Evolutionary conservation across 495 filamentous ascomycete species (phyloP).

Genomic region (Daldinia decipiens): DNA sequence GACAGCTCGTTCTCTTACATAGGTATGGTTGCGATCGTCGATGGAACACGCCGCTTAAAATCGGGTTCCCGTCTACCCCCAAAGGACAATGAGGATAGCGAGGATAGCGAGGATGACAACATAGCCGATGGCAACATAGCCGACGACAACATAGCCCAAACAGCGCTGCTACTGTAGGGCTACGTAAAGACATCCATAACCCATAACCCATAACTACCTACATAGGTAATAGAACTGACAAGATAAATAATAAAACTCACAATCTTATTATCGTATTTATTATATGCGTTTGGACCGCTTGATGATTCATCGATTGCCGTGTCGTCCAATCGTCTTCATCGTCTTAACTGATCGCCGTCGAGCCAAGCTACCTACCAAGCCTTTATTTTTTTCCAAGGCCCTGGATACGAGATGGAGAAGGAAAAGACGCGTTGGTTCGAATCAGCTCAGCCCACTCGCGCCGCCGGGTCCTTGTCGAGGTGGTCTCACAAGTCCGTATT

Average conservation of each 20-base stretch:
- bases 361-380: background rate
- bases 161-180: background rate
- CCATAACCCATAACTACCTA: too few relatives aligned
- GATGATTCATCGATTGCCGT: slow-evolving; percentile 9
- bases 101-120: slow-evolving; percentile 6
- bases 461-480: background rate
- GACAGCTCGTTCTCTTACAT: background rate
- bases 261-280: background rate
- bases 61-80: background rate
- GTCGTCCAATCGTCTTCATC: slow-evolving; percentile 13
- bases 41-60: slow-evolving; percentile 1
- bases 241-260: background rate
- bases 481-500: background rate
- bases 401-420: slow-evolving; percentile 29
- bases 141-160: slow-evolving; percentile 13
- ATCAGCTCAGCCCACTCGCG: slow-evolving; percentile 19
- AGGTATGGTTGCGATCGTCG: background rate
- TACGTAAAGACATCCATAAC: background rate
- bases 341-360: background rate
- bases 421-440: background rate
- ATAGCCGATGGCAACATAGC: too few relatives aligned
- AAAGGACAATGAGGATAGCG: too few relatives aligned
- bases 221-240: background rate
- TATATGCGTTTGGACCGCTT: background rate
- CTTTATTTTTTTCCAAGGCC: background rate